These are phyloP conservation scores for Nemania diffusa DNA, from an alignment of 2,329 filamentous ascomycete genomes.

Conservation along the genomic window DNA sequence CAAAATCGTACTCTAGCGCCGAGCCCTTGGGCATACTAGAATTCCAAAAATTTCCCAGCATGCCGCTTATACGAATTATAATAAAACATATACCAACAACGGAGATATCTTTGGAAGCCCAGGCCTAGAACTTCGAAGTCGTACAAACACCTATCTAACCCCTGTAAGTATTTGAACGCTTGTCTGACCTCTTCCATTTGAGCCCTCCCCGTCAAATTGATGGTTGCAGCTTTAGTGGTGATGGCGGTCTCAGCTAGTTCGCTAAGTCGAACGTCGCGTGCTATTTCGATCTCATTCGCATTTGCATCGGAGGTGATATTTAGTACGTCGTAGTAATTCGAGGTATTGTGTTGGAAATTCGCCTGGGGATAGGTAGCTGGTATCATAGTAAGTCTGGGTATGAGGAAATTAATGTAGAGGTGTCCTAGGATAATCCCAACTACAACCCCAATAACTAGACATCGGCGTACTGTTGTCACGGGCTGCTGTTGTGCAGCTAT, in stretches of 20 bases:
- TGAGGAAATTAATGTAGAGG: constrained; percentile 1
- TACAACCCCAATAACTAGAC: too few relatives aligned
- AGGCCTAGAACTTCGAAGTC: constrained; percentile 9
- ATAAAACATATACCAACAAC: not conserved
- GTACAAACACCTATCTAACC: not conserved
- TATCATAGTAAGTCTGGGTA: not conserved
- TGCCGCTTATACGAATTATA: too few relatives aligned
- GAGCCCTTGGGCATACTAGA: too few relatives aligned
- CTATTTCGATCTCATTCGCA: not conserved
- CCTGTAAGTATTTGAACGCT: not conserved
- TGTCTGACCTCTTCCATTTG: not conserved
- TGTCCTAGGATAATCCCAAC: not conserved
- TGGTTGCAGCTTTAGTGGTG: too few relatives aligned
- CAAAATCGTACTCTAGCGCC: too few relatives aligned
- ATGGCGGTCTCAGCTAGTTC: not conserved
- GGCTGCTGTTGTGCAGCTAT: too few relatives aligned
- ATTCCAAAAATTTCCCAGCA: too few relatives aligned
- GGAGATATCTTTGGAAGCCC: not conserved
- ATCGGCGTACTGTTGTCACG: too few relatives aligned
- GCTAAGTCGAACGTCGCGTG: not conserved
- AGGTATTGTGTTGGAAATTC: constrained; percentile 9
- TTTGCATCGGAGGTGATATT: not conserved
- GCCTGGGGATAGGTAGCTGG: not conserved
- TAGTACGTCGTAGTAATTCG: constrained; percentile 14
- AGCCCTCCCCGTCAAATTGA: not conserved